Evolutionary conservation across 2,329 filamentous ascomycete species (phyloP), one percentile per base, ranked within the genome.

Genomic region (Tolypocladium inflatum): DNA sequence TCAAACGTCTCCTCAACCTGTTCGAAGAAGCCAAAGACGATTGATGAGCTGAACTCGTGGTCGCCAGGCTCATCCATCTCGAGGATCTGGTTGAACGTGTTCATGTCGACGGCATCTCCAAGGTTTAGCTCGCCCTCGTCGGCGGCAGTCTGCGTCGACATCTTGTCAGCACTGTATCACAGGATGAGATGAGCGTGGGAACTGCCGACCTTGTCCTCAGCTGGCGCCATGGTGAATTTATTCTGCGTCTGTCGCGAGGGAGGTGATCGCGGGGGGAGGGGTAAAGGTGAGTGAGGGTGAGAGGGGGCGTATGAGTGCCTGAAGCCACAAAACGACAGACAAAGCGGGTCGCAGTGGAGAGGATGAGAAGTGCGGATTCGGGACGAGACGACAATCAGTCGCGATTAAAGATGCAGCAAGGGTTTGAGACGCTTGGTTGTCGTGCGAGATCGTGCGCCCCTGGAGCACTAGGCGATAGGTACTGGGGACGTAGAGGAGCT

Each of bases 21-120:
- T 21, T 91, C 86, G 65, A 97, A 96, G 78, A 96, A 99, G 61
- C 91, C 90, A 70, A 85, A 88, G 54, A 97, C 92, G 64, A 99
- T 92, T 60, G 88, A 87, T 66, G 80, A 84, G 76, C 89, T 95
- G 79, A 97, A 97, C 54, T 96, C 91, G 66, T 86, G 82, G 63
- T 93, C 89, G 13, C 86, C 84, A 63, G 90, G 89, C 63, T 97
- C 94, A 72, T 99, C 94, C 93, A 99, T 97, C 74, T 97, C 94
- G 62, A 97, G 84, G 71, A 99, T 97, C 78, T 97, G 94, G 67
- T 87, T 86, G 68, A 99, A 99, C 58, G 91, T 96, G 57, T 74
- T 71, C 61, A 79, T 76, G 72, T 97, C 93, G 74, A 99, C 86
- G 70, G 81, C 80, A 63, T 94, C 89, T 60, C 84, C 86, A 63